Base-by-base conservation (phyloP, 1,284 basidiomycete genomes). In the Trichosporon inkin region DNA sequence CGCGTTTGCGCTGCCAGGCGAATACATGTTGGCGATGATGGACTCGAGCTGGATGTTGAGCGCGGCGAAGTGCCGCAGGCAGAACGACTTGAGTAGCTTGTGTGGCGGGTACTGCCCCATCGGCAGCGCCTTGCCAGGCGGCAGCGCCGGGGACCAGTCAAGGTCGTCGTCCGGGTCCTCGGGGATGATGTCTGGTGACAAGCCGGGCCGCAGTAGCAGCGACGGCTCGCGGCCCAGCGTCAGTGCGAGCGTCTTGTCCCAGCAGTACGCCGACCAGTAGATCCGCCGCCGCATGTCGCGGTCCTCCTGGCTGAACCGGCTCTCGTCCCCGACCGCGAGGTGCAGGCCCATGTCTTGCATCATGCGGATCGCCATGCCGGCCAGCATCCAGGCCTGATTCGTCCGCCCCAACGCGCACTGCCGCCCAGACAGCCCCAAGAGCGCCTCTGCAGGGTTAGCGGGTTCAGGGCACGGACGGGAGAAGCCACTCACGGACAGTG, bases 1-100 rank as follows among this genome's bases (percentile, higher is more conserved):
- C 14, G 64, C 67, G n/a, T 68, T 60, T 1, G 67, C 64, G 1
- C 67, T 61, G n/a, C 66, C 61, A 0, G 64, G 64, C 2, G 56
- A 59, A 55, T 68, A 68, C 67, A 68, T 68, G 65, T 66, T 66
- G 40, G 62, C 60, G 7, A 68, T 60, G 51, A 68, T 68, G 2
- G 58, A 60, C 54, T 68, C 67, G 54, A 68, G 64, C 40, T 66
- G 66, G 39, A 63, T 61, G 55, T 68, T 62, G 4, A 68, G 64
- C 47, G 58, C 53, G 10, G 61, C 44, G 7, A 58, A 58, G 58
- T 67, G 62, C 13, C 56, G 53, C 32, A 65, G 56, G 20, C 60
- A 53, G 20, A 49, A 65, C 14, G 60, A 61, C 20, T 58, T 62
- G 39, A 59, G 55, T 13, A 55, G 38, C 14, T 49, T 53, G 1